Conservation (phyloP, 2,329 filamentous ascomycete genomes). For the Tolypocladium ophioglossoides region DNA sequence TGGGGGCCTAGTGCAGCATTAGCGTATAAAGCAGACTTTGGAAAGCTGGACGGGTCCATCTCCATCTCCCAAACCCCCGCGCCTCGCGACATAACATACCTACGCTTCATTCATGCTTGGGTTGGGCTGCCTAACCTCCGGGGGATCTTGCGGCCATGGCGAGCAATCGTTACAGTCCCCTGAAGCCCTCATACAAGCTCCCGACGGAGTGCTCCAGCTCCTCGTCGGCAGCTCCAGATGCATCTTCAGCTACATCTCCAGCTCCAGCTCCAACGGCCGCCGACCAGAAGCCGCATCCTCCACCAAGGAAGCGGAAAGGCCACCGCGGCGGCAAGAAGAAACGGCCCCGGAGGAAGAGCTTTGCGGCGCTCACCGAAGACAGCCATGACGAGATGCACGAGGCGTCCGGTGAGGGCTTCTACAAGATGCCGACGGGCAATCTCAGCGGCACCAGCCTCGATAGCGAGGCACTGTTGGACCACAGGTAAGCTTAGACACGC, state of each 20-base stretch:
- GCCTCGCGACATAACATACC: neutral
- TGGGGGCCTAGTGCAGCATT: neutral
- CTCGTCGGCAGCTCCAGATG: constrained; percentile 2
- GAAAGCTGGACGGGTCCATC: neutral
- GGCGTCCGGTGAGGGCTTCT: constrained; percentile 32
- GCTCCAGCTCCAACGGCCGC: neutral
- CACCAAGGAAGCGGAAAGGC: constrained; percentile 53
- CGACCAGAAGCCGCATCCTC: constrained; percentile 6
- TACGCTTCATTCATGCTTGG: neutral
- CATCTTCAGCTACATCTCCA: constrained; percentile 1
- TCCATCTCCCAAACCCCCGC: neutral
- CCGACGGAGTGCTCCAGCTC: neutral
- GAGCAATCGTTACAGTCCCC: neutral
- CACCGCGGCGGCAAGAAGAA: constrained; percentile 73
- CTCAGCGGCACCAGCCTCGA: constrained; percentile 80
- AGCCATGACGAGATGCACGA: constrained; percentile 25
- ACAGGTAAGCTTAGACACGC: constrained; percentile 44
- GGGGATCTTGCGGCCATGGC: neutral
- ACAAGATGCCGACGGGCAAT: constrained; percentile 42
- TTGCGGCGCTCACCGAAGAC: constrained; percentile 55
- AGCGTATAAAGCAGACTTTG: neutral
- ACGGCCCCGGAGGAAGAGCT: constrained; percentile 67
- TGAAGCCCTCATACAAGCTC: neutral
- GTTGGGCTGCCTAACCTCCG: neutral
- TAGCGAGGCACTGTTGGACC: constrained; percentile 78